Conservation (phyloP, 1,284 basidiomycete genomes). For the Waitea zeae region DNA sequence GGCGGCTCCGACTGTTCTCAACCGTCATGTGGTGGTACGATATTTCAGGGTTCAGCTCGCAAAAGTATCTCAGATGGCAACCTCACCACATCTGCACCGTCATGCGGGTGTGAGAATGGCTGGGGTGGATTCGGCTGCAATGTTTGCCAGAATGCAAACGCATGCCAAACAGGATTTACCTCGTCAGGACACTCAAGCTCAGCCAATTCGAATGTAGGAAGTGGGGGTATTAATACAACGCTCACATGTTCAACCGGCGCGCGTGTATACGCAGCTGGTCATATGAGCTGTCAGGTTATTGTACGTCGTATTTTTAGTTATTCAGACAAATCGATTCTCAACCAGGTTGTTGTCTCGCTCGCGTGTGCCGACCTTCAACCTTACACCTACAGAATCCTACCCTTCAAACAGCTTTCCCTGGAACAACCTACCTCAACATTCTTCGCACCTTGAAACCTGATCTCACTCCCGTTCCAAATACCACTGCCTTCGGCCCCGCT, state of each 20-base stretch:
- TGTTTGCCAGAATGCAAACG: conserved; percentile 41
- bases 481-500: conserved; percentile 38
- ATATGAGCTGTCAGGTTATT: conserved; percentile 61
- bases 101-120: conserved; percentile 49
- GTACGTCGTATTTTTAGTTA: too few species aligned
- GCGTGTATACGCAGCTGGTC: conserved; percentile 43
- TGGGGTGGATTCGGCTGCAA: conserved; percentile 73
- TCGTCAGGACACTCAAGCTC: conserved; percentile 4
- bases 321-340: too few species aligned
- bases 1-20: conserved; percentile 53
- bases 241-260: conserved; percentile 45
- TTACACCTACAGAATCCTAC: conserved; percentile 45
- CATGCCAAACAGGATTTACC: conserved; percentile 39
- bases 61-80: conserved; percentile 22
- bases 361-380: conserved; percentile 10
- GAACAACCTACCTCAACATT: conserved; percentile 52
- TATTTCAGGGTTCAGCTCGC: conserved; percentile 53
- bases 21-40: conserved; percentile 60
- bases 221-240: conserved; percentile 34
- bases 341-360: conserved; percentile 5
- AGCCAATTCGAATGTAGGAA: conserved; percentile 6
- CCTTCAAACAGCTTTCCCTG: conserved; percentile 56
- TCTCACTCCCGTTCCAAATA: conserved; percentile 47
- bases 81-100: conserved; percentile 25
- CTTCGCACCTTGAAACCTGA: conserved; percentile 54